Base-by-base conservation (phyloP, 2,329 filamentous ascomycete genomes). In the Phialophora expanda region DNA sequence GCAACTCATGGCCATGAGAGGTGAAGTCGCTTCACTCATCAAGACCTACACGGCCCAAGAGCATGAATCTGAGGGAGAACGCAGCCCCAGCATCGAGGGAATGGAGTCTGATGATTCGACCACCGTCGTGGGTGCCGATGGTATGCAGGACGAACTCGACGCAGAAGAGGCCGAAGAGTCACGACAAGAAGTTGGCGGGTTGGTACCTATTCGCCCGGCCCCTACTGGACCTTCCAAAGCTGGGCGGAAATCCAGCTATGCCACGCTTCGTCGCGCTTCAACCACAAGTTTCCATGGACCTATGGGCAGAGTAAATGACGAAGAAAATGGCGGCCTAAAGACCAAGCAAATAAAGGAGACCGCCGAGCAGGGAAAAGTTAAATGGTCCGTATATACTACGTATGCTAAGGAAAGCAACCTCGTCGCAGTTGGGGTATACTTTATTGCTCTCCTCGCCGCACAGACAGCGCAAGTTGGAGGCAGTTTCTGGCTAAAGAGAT, bases 331-430 rank as follows among this genome's bases (percentile, higher is more conserved):
- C n/a, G 87, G 32, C 76, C 61, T 89, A 74, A 94, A 92, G 80
- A 93, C 90, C 53, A 92, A 89, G 75, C 93, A 97, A 78, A 85
- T 84, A 64, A 96, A 97, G 79, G 95, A 99, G 77, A 90, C 90
- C 71, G 86, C 87, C 1, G 93, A 99, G 77, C 93, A 99, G 80
- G 95, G 95, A 74, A 97, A 98, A 77, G 95, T 99, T 72, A 98
- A 97, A 78, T 98, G 95, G 93, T 86, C 89, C 70, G 94, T 99
- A 30, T 99, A 99, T 75, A 83, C 84, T 20, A 93, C 97, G 79
- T 99, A 99, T 74, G 96, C 95, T 64, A 97, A 92, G 80, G 92
- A 92, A 66, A 97, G 92, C 82, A 97, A 98, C 76, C 79, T 97
- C 17, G 82, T 86, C 64, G 96, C 95, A 12, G 95, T 99, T 8